Percentiles rank a stretch among this genome's conserved stretches.
phyloP scores from a whole-genome alignment of 2,329 filamentous ascomycete genomes.

The Claviceps arundinis region DNA sequence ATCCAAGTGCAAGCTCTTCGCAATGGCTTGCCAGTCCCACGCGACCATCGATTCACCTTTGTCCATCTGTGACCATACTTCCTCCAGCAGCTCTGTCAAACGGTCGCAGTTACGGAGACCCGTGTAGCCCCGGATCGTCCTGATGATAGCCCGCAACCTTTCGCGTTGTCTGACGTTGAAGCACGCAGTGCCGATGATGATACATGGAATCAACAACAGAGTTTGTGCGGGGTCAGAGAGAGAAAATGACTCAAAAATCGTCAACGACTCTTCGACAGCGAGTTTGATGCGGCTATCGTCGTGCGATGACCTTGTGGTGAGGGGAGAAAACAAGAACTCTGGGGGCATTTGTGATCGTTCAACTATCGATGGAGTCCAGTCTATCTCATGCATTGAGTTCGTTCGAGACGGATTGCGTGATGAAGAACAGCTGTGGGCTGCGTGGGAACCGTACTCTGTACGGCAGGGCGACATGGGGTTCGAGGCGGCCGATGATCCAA shows the following conservation, averaged over 20 bases:
- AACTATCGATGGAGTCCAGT: conserved; percentile 11
- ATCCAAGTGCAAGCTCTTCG: conserved; percentile 37
- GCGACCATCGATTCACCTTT: conserved; percentile 41
- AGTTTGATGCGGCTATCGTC: conserved; percentile 38
- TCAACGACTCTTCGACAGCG: conserved; percentile 43
- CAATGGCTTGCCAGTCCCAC: conserved; percentile 53
- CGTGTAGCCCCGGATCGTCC: conserved; percentile 42
- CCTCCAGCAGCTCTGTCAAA: conserved; percentile 39
- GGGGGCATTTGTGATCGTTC: conserved; percentile 9
- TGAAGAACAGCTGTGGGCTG: conserved; percentile 18
- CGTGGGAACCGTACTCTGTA: conserved; percentile 1
- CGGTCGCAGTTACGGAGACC: conserved; percentile 45
- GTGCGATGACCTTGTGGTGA: conserved; percentile 31
- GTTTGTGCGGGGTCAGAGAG: conserved; percentile 46
- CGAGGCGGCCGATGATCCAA: conserved; percentile 6
- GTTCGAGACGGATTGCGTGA: conserved; percentile 24
- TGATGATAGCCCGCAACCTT: conserved; percentile 36
- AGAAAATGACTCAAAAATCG: conserved; percentile 40
- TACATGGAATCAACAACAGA: conserved; percentile 44
- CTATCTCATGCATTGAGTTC: conserved; percentile 27
- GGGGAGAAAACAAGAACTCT: conserved; percentile 28
- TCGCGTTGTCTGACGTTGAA: conserved; percentile 39
- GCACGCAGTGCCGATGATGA: conserved; percentile 47
- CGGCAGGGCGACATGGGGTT: not conserved
- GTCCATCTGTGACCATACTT: conserved; percentile 48